phyloP scores from a whole-genome alignment of 2,329 filamentous ascomycete genomes.

The Trichoderma polysporum region DNA sequence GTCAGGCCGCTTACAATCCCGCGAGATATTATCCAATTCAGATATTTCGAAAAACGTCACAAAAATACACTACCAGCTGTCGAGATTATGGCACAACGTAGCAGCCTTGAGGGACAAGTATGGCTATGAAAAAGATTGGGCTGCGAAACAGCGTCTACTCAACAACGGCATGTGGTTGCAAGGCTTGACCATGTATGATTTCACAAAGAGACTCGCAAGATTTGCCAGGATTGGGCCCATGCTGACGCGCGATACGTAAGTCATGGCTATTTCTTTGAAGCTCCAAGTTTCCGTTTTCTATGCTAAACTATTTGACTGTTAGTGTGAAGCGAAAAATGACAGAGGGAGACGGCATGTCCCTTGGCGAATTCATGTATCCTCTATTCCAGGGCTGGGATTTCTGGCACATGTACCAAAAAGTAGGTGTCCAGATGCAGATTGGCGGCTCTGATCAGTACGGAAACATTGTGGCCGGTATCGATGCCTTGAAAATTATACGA shows the following conservation, averaged over 20 bases:
- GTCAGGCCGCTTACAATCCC: slow-evolving; percentile 63
- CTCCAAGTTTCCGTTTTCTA: neutral
- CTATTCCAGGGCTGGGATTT: slow-evolving; percentile 96
- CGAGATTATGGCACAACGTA: slow-evolving; percentile 72
- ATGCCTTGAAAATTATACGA: slow-evolving; percentile 75
- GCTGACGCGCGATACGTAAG: slow-evolving; percentile 83
- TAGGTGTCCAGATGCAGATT: slow-evolving; percentile 78
- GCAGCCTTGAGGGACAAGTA: slow-evolving; percentile 63
- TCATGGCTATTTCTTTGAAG: slow-evolving; percentile 26
- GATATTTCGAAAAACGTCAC: slow-evolving; percentile 63
- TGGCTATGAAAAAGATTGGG: slow-evolving; percentile 62
- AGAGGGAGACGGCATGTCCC: slow-evolving; percentile 89
- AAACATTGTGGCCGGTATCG: slow-evolving; percentile 89
- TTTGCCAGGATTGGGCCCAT: slow-evolving; percentile 79
- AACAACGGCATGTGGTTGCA: slow-evolving; percentile 89
- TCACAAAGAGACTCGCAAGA: slow-evolving; percentile 71
- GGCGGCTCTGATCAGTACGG: slow-evolving; percentile 95
- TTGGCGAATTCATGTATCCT: slow-evolving; percentile 90
- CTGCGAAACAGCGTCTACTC: slow-evolving; percentile 65
- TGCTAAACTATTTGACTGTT: slow-evolving; percentile 24
- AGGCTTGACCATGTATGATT: slow-evolving; percentile 67
- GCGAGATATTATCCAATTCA: slow-evolving; percentile 52
- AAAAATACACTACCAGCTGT: slow-evolving; percentile 68
- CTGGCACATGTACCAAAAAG: slow-evolving; percentile 75
- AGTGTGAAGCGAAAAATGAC: slow-evolving; percentile 77